These are phyloP conservation scores for Diaporthe nobilis DNA, from an alignment of 2,329 filamentous ascomycete genomes.

Conservation along the genomic window DNA sequence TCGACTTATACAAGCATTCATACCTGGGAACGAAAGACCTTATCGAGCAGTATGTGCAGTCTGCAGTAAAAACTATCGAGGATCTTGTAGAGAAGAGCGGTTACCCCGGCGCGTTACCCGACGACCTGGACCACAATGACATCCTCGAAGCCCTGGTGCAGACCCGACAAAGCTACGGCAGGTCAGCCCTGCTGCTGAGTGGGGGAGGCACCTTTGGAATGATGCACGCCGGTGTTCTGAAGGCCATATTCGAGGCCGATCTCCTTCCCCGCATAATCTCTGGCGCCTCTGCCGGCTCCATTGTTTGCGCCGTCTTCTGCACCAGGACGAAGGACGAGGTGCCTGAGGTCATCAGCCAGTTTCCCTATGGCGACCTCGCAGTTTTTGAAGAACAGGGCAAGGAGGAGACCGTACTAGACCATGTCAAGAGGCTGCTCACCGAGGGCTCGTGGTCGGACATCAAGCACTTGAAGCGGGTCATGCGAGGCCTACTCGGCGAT, in stretches of 20 bases:
- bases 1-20: constrained; percentile 85
- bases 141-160: constrained; percentile 78
- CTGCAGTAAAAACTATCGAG: constrained; percentile 80
- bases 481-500: constrained; percentile 85
- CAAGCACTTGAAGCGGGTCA: constrained; percentile 82
- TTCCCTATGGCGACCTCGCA: constrained; percentile 83
- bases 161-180: constrained; percentile 85
- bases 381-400: constrained; percentile 79
- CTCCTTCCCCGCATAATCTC: constrained; percentile 89
- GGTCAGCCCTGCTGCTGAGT: constrained; percentile 85
- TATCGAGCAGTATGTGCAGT: constrained; percentile 89
- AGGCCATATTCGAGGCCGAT: constrained; percentile 80
- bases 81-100: constrained; percentile 75
- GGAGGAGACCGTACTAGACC: constrained; percentile 75
- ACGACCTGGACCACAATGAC: constrained; percentile 70
- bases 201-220: constrained; percentile 93
- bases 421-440: constrained; percentile 82
- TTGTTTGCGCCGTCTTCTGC: constrained; percentile 86
- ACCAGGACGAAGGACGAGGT: constrained; percentile 84
- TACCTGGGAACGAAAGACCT: constrained; percentile 88
- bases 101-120: constrained; percentile 56
- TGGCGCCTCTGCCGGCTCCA: constrained; percentile 88
- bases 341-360: constrained; percentile 75
- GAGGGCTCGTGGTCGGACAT: constrained; percentile 90
- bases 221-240: constrained; percentile 91